A percentile compares a stretch with the other conserved stretches of the same genome.
Evolutionary conservation across 108 stramenopile species (phyloP).

Genomic region (Nannochloropsis gaditana): DNA sequence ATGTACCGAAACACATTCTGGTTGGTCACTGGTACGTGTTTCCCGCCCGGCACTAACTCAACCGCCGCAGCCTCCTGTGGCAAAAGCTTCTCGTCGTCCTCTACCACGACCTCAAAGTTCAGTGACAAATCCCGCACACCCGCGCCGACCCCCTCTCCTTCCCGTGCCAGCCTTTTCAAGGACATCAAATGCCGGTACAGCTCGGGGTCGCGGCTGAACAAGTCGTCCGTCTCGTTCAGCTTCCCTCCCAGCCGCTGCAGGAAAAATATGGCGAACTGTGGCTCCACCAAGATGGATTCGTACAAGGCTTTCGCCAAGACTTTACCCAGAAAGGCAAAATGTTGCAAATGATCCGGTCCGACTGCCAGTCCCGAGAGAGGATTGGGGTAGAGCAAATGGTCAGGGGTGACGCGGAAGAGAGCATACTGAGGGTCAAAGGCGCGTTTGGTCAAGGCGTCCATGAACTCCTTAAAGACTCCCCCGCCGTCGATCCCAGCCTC

Average conservation of each 20-base stretch:
- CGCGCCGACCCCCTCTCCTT: slow-evolving; percentile 50
- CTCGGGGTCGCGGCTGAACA: slow-evolving; percentile 83
- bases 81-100: slow-evolving; percentile 14
- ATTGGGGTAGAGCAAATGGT: slow-evolving; percentile 45
- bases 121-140: slow-evolving; percentile 70
- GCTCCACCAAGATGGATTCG: slow-evolving; percentile 58
- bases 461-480: slow-evolving; percentile 92
- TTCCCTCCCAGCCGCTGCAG: slow-evolving; percentile 59
- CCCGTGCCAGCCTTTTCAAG: slow-evolving; percentile 53
- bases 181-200: slow-evolving; percentile 75
- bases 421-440: slow-evolving; percentile 50
- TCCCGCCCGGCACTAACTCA: slow-evolving; percentile 71
- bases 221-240: slow-evolving; percentile 84
- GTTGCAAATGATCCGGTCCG: slow-evolving; percentile 50
- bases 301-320: slow-evolving; percentile 94
- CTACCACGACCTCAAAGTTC: slow-evolving; percentile 67
- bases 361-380: slow-evolving; percentile 14
- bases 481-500: slow-evolving; percentile 99
- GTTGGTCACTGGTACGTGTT: slow-evolving; percentile 69
- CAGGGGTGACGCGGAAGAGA: slow-evolving; percentile 44
- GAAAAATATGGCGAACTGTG: slow-evolving; percentile 48
- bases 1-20: slow-evolving; percentile 84
- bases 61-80: slow-evolving; percentile 52
- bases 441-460: slow-evolving; percentile 54
- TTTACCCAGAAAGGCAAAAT: slow-evolving; percentile 84